Evolutionary conservation across 345 rosid species (phyloP).

Genomic region (Linum usitatissimum): DNA sequence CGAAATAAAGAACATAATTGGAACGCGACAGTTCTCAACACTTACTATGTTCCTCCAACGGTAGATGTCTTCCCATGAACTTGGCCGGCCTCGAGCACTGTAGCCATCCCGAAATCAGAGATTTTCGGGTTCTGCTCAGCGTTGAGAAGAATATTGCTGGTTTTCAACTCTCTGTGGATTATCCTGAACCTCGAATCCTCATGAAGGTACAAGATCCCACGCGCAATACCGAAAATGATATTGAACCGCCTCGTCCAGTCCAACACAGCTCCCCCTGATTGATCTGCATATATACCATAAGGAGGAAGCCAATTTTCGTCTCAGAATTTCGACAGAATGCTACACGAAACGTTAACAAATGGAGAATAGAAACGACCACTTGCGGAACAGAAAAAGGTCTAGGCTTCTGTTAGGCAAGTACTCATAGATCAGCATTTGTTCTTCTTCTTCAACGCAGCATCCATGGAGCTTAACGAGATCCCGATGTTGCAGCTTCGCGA

Average conservation of each 20-base stretch:
- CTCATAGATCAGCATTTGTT: constrained; percentile 11
- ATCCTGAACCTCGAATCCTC: constrained; percentile 2
- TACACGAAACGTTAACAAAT: not conserved
- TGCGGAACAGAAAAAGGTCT: constrained; percentile 13
- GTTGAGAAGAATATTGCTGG: not conserved
- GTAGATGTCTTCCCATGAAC: not conserved
- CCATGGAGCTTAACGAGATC: constrained; percentile 17
- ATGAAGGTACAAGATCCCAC: constrained; percentile 2
- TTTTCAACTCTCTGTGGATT: not conserved
- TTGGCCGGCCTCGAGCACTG: not conserved
- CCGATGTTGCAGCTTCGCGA: constrained; percentile 17
- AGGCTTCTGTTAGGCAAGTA: constrained; percentile 14
- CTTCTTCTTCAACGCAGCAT: constrained; percentile 11
- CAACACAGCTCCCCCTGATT: not conserved
- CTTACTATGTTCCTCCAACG: constrained; percentile 19
- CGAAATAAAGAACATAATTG: not conserved
- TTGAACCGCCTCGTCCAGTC: not conserved
- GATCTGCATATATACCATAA: not conserved
- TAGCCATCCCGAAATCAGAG: not conserved
- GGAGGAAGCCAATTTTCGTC: not conserved
- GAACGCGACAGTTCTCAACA: not conserved
- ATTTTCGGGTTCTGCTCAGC: constrained; percentile 1
- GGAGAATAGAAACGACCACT: not conserved
- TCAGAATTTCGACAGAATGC: not conserved
- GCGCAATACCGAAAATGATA: not conserved